Evolutionary conservation across 2,329 filamentous ascomycete species (phyloP), one percentile per base, ranked within the genome.

Genomic region (Didymellaceae sp.): DNA sequence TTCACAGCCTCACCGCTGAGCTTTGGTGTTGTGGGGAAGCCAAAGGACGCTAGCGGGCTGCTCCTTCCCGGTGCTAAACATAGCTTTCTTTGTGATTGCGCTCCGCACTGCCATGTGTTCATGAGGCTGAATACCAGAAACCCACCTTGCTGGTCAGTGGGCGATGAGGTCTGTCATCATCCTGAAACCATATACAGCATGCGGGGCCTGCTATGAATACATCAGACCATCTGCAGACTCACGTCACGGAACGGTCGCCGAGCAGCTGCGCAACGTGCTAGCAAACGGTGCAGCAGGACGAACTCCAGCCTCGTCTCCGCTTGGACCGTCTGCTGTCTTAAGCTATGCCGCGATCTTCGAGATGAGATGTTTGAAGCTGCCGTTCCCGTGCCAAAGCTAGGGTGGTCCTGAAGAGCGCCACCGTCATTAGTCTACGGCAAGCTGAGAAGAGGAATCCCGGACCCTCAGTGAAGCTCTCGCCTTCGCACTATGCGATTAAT

Each of bases 1-100:
- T 17, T 22, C 44, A 52, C 39, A 44, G 39, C 39, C 45, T 48
- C 45, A 34, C 34, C 13, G 40, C 38, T 18, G 33, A 20, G 33
- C 34, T 40, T 31, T 33, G 17, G 26, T n/a, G 16, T 13, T 31
- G 44, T 44, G 50, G 39, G 40, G 28, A 37, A 41, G 37, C 30
- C 18, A 38, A 40, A 25, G 31, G n/a, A 52, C 48, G 32, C 42
- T 52, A 52, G 48, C 37, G 47, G 41, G 41, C 30, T 51, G 32
- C 34, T 53, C 45, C 44, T 41, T 52, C 45, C 50, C 45, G 50
- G 21, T 41, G 18, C 50, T 53, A 53, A 53, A 52, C 48, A 48
- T 53, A 48, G 50, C 25, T 35, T 22, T 21, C 21, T 10, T 18
- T 21, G 32, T 28, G 26, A 40, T 45, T 33, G 25, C 38, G 22